Conservation (phyloP, 2,329 filamentous ascomycete species). For the Calonectria fujianensis region DNA sequence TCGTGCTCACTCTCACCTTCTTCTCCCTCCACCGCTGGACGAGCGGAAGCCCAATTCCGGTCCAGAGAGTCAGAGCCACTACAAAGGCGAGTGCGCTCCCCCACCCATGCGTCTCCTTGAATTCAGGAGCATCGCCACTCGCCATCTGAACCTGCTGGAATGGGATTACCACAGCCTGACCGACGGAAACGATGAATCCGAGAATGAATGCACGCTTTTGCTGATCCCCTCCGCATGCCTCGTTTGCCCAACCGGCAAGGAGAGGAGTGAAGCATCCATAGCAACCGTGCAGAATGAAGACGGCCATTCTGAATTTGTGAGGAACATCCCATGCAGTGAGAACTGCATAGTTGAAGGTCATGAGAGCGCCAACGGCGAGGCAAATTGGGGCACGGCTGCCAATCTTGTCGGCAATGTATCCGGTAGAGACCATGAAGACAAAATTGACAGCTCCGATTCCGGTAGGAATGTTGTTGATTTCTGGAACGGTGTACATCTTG, state of each 20-base stretch:
- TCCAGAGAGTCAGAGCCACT: constrained; percentile 59
- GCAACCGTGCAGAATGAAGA: constrained; percentile 62
- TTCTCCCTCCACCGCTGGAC: constrained; percentile 48
- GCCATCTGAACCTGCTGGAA: constrained; percentile 63
- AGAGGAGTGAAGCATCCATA: constrained; percentile 66
- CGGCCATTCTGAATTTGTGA: constrained; percentile 61
- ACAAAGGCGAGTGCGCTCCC: constrained; percentile 58
- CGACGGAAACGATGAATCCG: constrained; percentile 62
- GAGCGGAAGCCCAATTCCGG: constrained; percentile 55
- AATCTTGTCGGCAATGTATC: constrained; percentile 60
- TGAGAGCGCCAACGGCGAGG: constrained; percentile 57
- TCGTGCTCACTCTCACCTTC: constrained; percentile 34
- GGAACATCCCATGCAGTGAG: constrained; percentile 63
- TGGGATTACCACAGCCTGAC: constrained; percentile 61
- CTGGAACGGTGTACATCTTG: constrained; percentile 58
- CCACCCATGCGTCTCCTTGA: constrained; percentile 61
- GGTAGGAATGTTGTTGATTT: constrained; percentile 69
- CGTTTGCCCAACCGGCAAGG: constrained; percentile 64
- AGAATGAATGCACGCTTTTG: constrained; percentile 65
- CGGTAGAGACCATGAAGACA: constrained; percentile 62
- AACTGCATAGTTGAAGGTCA: constrained; percentile 61
- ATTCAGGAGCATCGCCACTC: constrained; percentile 60
- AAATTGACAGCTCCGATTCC: constrained; percentile 65
- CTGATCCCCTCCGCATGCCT: constrained; percentile 64
- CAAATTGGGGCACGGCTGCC: constrained; percentile 61